Evolutionary conservation across 2,329 filamentous ascomycete species (phyloP), one percentile per base, ranked within the genome.

Genomic region (Tolypocladium nubicola): DNA sequence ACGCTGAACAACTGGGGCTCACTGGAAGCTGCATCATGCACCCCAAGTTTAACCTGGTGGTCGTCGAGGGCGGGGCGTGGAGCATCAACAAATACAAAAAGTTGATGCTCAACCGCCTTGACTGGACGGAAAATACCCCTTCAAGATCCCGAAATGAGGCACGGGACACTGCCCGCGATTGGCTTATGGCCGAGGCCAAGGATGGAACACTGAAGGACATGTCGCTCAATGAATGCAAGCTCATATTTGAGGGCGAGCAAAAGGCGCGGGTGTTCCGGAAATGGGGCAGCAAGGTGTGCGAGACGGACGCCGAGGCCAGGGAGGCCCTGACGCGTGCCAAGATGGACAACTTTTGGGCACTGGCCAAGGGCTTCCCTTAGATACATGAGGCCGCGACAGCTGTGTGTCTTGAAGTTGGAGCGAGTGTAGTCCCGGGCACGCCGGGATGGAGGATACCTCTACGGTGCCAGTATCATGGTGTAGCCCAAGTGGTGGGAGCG

Each of bases 281-380:
- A 68, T 97, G 93, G 89, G 81, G 88, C 3, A 91, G 86, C 61
- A 88, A 90, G 69, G 85, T 94, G n/a, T 96, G 91, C 71, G 94
- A 97, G 73, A 93, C 89, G 2, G 94, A 99, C 70, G 82, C 86
- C 13, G 89, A 95, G 68, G 94, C 93, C 6, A 87, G 89, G 68
- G 90, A 96, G 64, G 80, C 86, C 26, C 73, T 99, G 61, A 76
- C 84, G 14, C 82, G 90, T 63, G 84, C 85, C 7, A 97, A 96
- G 77, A 89, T 97, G 81, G 93, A 97, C 65, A 96, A 88, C 66
- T 93, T 99, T 67, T 99, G 94, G 94, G 87, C 87, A 11, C 74
- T 94, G 64, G 93, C 92, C 0, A 96, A 95, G 78, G 89, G 70
- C 19, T 58, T 69, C 6, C 23, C 62, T 61, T 56, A 55, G 39